phyloP scores from a whole-genome alignment of 2,329 filamentous ascomycete species.

The Eutypella sp. region DNA sequence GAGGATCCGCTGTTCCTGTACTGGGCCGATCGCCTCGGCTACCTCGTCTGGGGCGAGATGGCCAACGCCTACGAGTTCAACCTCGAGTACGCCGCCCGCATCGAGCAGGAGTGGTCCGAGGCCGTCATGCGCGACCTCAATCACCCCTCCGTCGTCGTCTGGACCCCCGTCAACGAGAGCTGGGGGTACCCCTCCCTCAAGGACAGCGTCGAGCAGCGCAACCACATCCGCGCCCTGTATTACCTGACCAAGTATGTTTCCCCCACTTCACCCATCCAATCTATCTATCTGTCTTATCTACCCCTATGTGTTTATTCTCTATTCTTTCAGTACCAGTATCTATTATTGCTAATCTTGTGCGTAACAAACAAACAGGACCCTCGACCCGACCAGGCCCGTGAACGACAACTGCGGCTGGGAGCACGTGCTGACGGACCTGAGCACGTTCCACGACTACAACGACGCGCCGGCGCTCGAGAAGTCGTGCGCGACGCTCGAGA shows the following conservation, averaged over 20 bases:
- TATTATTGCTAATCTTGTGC: not conserved
- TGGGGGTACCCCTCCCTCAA: conserved; percentile 61
- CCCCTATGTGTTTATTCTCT: not conserved
- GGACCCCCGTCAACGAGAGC: conserved; percentile 61
- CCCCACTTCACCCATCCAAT: not conserved
- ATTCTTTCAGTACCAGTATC: too few species aligned
- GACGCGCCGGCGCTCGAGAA: conserved; percentile 51
- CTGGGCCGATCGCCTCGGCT: conserved; percentile 56
- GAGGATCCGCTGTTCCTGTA: conserved; percentile 58
- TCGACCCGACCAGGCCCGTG: conserved; percentile 59
- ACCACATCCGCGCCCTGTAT: conserved; percentile 60
- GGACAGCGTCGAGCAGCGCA: conserved; percentile 51
- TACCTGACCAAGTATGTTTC: conserved; percentile 54
- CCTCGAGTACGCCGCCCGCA: conserved; percentile 51
- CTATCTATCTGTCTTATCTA: not conserved
- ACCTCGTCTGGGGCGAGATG: conserved; percentile 61
- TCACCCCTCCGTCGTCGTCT: conserved; percentile 58
- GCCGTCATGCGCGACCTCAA: conserved; percentile 60
- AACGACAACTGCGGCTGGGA: conserved; percentile 73
- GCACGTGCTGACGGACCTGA: conserved; percentile 59
- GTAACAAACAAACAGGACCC: conserved; percentile 29
- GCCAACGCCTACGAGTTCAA: conserved; percentile 61
- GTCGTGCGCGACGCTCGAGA: conserved; percentile 47
- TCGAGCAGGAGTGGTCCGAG: conserved; percentile 61
- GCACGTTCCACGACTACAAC: conserved; percentile 64